Conservation (phyloP, 345 rosid species). For the Arabis hirsuta region DNA sequence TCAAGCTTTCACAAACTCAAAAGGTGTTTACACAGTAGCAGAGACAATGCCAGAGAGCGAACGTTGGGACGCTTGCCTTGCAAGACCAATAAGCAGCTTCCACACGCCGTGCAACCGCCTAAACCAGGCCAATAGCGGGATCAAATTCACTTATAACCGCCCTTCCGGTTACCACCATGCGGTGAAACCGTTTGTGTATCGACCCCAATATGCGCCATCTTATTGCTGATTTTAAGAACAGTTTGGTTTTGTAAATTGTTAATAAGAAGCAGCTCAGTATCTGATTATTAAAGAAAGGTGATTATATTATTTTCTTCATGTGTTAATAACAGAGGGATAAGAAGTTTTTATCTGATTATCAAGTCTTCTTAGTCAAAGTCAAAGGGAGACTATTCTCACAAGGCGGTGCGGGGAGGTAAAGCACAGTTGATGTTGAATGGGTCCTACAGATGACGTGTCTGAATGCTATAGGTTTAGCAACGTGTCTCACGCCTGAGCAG, state of each 20-base stretch:
- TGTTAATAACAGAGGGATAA: neutral
- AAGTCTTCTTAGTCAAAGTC: slow-evolving; percentile 29
- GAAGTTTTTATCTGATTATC: neutral
- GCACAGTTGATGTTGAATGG: slow-evolving; percentile 12
- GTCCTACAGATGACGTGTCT: slow-evolving; percentile 28
- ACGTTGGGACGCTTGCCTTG: slow-evolving; percentile 93
- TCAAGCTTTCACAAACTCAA: slow-evolving; percentile 87
- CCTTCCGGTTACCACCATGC: slow-evolving; percentile 84
- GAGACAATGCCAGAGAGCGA: slow-evolving; percentile 98
- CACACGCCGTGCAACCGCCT: slow-evolving; percentile 74
- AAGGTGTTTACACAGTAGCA: slow-evolving; percentile 81
- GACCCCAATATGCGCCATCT: slow-evolving; percentile 58
- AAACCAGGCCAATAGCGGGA: slow-evolving; percentile 60
- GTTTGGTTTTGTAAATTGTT: no score
- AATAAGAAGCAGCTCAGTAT: no score
- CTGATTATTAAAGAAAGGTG: neutral
- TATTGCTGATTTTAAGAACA: no score
- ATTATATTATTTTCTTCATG: slow-evolving; percentile 1
- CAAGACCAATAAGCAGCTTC: slow-evolving; percentile 88
- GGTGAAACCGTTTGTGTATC: slow-evolving; percentile 71
- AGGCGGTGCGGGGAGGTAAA: slow-evolving; percentile 16
- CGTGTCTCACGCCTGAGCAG: slow-evolving; percentile 34
- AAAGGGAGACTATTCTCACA: slow-evolving; percentile 34
- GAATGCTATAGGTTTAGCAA: neutral
- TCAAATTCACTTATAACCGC: slow-evolving; percentile 79